Conservation (phyloP, 805 yeast genomes). For the Metschnikowia borealis region DNA sequence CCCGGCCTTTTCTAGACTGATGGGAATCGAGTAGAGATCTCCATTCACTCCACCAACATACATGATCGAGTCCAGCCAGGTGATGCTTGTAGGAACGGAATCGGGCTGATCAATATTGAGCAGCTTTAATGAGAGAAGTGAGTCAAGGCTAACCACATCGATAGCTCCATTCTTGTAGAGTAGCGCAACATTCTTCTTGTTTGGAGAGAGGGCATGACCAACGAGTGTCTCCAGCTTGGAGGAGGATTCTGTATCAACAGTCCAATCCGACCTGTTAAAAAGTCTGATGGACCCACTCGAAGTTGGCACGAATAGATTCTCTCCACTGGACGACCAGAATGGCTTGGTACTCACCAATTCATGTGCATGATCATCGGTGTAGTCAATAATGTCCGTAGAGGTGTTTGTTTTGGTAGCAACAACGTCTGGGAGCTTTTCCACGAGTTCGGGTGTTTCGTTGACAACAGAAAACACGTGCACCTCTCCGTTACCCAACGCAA, state of each 20-base stretch:
- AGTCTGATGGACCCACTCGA: constrained; percentile 44
- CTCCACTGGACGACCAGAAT: constrained; percentile 72
- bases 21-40: constrained; percentile 22
- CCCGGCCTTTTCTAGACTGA: constrained; percentile 2
- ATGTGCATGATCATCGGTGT: constrained; percentile 39
- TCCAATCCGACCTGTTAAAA: constrained; percentile 39
- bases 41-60: constrained; percentile 45
- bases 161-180: constrained; percentile 49
- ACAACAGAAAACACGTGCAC: constrained; percentile 52
- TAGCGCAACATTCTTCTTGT: constrained; percentile 58
- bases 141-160: constrained; percentile 52
- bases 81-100: constrained; percentile 24
- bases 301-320: constrained; percentile 64
- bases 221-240: constrained; percentile 18
- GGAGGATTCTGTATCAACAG: constrained; percentile 1
- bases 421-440: constrained; percentile 41
- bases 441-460: constrained; percentile 51
- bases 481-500: constrained; percentile 58
- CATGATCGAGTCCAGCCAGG: constrained; percentile 27
- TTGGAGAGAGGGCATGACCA: constrained; percentile 58
- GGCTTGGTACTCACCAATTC: constrained; percentile 50
- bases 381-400: constrained; percentile 35
- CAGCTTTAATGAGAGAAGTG: constrained; percentile 25
- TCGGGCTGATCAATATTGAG: constrained; percentile 24
- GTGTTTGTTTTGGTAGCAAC: constrained; percentile 36